Percentiles rank a stretch among this genome's conserved stretches.
Evolutionary conservation across 2,329 filamentous ascomycete species (phyloP).

Genomic region (Monosporascus cannonballus): DNA sequence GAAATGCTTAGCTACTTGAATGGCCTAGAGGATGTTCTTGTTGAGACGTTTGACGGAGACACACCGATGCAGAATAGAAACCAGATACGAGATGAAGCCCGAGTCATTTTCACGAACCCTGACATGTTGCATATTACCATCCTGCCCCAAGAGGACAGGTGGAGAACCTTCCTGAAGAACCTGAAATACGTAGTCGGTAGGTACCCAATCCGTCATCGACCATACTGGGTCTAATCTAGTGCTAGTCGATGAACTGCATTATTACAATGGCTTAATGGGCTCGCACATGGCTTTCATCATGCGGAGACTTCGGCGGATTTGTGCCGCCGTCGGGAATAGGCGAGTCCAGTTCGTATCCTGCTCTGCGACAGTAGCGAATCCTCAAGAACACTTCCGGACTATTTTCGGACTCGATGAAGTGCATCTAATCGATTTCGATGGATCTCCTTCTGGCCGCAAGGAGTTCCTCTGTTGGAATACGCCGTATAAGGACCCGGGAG

Average conservation of each 20-base stretch:
- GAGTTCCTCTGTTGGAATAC: conserved; percentile 99
- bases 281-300: conserved; percentile 94
- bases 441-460: conserved; percentile 85
- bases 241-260: conserved; percentile 77
- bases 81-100: conserved; percentile 75
- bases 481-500: conserved; percentile 81
- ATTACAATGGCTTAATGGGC: conserved; percentile 92
- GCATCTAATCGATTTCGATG: conserved; percentile 79
- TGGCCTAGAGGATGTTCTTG: conserved; percentile 65
- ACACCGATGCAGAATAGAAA: conserved; percentile 78
- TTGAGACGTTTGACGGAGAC: conserved; percentile 95
- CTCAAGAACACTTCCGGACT: conserved; percentile 81
- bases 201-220: conserved; percentile 21
- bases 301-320: conserved; percentile 79
- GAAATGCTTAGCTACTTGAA: conserved; percentile 79
- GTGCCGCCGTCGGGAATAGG: conserved; percentile 81
- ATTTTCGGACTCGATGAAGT: conserved; percentile 88
- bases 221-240: neutral
- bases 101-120: conserved; percentile 95
- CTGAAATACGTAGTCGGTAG: conserved; percentile 76
- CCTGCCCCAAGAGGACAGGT: conserved; percentile 81
- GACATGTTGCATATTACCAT: conserved; percentile 97
- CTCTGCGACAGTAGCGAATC: conserved; percentile 93
- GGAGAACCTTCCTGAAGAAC: conserved; percentile 84
- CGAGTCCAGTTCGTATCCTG: conserved; percentile 89